phyloP scores from a whole-genome alignment of 208 protist genomes.

The Leishmania gerbilli region DNA sequence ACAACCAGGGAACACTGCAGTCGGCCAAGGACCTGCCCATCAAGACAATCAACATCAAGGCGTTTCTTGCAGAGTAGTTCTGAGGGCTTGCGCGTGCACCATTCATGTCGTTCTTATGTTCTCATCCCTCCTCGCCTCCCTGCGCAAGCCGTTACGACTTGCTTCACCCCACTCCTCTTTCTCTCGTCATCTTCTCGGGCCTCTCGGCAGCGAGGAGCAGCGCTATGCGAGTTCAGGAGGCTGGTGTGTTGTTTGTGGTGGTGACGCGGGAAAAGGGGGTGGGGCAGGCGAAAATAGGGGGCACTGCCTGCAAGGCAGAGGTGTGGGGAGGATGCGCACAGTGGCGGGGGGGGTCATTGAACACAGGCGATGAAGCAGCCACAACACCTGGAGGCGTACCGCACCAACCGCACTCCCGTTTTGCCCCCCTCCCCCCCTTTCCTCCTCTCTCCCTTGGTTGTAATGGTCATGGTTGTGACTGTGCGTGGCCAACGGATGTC shows the following conservation, averaged over 20 bases:
- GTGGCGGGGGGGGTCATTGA: background rate
- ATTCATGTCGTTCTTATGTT: background rate
- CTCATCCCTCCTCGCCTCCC: background rate
- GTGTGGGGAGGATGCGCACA: background rate
- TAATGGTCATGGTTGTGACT: background rate
- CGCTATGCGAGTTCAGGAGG: background rate
- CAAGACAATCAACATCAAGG: slow-evolving; percentile 88
- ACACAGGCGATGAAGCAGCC: background rate
- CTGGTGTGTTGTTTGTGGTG: background rate
- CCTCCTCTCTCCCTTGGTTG: background rate
- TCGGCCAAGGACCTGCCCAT: slow-evolving; percentile 83
- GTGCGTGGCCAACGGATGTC: background rate
- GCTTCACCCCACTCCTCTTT: background rate
- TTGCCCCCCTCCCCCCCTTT: background rate
- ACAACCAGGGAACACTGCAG: slow-evolving; percentile 76
- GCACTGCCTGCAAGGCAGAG: background rate
- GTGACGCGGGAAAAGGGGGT: background rate
- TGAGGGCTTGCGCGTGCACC: background rate
- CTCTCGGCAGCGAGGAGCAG: background rate
- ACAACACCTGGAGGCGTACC: background rate
- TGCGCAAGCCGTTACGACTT: background rate
- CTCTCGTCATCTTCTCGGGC: background rate
- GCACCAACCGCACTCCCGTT: too few relatives aligned
- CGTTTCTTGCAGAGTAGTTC: slow-evolving; percentile 68
- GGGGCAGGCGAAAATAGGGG: background rate